Evolutionary conservation across 768 basidiomycete species (phyloP), one percentile per base, ranked within the genome.

Genomic region (Pleurotus salmoneostramineus): DNA sequence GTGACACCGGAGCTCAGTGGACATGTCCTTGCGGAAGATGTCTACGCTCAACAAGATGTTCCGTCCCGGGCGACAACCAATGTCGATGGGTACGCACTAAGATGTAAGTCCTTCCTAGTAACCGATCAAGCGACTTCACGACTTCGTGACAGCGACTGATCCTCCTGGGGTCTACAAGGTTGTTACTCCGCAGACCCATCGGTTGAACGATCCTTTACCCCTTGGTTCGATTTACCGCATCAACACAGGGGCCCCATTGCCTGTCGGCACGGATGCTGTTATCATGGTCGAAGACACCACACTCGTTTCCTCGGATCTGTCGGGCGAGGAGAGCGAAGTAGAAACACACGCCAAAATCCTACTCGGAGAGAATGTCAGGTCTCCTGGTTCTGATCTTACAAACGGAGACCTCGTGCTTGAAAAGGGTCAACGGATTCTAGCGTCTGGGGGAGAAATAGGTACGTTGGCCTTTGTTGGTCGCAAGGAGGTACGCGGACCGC

Each of bases 271-370:
- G 5, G 87, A 95, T 66, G 74, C 91, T 0, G 87, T 94, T 2
- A 86, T 96, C 69, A 95, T 95, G 93, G 93, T 96, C 15, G 93
- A 96, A 71, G 93, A 95, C 67, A 95, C 93, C 0, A 81, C 83
- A 57, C 77, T 96, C 5, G 75, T 84, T n/a, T 83, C 83, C 2
- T 80, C 82, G 1, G 74, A 75, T 33, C 63, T 65, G 3, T 67
- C 73, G 15, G 72, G 76, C 2, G 93, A 95, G 65, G 93, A 95
- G 69, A 74, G 77, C 27, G 80, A 85, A 60, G 84, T 96, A 1
- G 82, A 83, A 64, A 85, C 84, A 0, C 76, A 92, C 2, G 85
- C 73, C 1, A 81, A 84, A 59, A 78, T 91, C 0, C 77, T 81
- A 1, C 58, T 63, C 0, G 83, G 82, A 0, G 93, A 94, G 64